Base-by-base conservation (phyloP, 2,329 filamentous ascomycete species). In the Colletotrichum tofieldiae region DNA sequence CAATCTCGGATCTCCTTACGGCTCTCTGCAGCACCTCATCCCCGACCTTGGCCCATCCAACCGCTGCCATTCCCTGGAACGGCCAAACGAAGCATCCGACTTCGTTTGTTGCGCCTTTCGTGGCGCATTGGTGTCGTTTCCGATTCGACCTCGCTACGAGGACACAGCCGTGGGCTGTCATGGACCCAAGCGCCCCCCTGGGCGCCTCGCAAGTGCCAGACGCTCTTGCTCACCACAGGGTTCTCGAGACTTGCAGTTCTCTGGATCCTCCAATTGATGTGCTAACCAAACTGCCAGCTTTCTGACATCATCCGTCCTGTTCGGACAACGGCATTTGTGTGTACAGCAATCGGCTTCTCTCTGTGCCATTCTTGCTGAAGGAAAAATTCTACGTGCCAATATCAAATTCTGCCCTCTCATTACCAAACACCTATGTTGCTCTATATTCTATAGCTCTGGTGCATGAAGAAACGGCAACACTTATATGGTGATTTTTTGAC, bases 381-480 rank as follows among this genome's bases (percentile, higher is more conserved):
- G 87, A 88, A 83, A 75, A 81, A 81, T 83, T 82, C 75, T 82
- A 83, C 87, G 86, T 89, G 87, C 87, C 87, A 84, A 89, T 83
- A 89, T 81, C 75, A 78, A 86, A 76, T 77, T 77, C 62, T 76
- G 80, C 85, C 85, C 82, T 82, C 83, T 82, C 84, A 88, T 88
- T 89, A 89, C 87, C 87, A 89, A 89, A 88, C 87, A 87, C 86
- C 84, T 83, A 79, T 80, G 84, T 79, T 76, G 70, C 72, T 73
- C 69, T 63, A 69, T 51, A 64, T 70, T 41, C 65, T 45, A 74
- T 69, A 67, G 73, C 73, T 72, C 65, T 79, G 87, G 86, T 88
- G 87, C 86, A 89, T 89, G 87, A 88, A 89, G 84, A 84, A 84
- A 79, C 79, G 84, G 85, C 82, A 76, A 89, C 85, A 87, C 83